phyloP scores from a whole-genome alignment of 148 eudicot species.

The Silene conica region DNA sequence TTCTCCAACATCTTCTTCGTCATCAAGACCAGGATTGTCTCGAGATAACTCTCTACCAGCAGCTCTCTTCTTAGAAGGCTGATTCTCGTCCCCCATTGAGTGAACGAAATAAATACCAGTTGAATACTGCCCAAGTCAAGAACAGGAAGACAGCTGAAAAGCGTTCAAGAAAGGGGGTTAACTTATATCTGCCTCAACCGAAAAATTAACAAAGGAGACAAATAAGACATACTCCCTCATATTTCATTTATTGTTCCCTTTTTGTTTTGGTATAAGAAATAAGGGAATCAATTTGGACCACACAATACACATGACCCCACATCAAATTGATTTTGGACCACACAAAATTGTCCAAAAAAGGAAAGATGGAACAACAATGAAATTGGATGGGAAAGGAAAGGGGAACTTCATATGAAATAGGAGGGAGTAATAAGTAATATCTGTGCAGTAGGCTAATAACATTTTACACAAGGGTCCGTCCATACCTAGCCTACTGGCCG shows the following conservation, averaged over 20 bases:
- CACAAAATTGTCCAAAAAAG: too few relatives aligned
- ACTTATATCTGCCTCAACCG: constrained; percentile 2
- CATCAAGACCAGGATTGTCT: constrained; percentile 87
- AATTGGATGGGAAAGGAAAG: too few relatives aligned
- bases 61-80: constrained; percentile 82
- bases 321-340: too few relatives aligned
- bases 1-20: constrained; percentile 59
- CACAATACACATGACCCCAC: too few relatives aligned
- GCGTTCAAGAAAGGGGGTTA: constrained; percentile 13
- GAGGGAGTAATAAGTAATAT: background rate
- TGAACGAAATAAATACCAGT: background rate
- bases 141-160: constrained; percentile 36
- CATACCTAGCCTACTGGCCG: too few relatives aligned
- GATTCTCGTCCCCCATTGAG: constrained; percentile 71
- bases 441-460: background rate
- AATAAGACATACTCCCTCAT: background rate
- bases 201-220: too few relatives aligned
- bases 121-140: constrained; percentile 6
- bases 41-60: constrained; percentile 79
- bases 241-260: too few relatives aligned
- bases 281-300: too few relatives aligned
- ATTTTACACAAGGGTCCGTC: too few relatives aligned
- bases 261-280: too few relatives aligned
- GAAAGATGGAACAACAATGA: too few relatives aligned
- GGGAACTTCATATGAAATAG: too few relatives aligned